Percentiles rank a stretch among this genome's conserved stretches.
phyloP scores from a whole-genome alignment of 768 basidiomycete species.

The Trametes cinnabarina region DNA sequence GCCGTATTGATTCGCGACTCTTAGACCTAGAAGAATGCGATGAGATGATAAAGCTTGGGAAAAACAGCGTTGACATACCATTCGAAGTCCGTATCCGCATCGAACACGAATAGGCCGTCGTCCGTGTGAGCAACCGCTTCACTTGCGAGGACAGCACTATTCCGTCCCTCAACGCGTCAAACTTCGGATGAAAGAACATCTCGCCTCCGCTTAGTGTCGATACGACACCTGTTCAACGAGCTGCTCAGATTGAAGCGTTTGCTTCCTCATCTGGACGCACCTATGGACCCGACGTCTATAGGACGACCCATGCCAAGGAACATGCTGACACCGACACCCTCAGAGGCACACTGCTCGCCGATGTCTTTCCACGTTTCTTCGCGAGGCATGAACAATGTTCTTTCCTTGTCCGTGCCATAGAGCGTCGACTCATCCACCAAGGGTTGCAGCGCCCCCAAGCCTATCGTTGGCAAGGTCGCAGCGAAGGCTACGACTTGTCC shows the following conservation, averaged over 20 bases:
- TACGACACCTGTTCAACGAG: conserved; percentile 49
- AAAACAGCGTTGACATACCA: conserved; percentile 51
- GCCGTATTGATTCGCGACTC: conserved; percentile 63
- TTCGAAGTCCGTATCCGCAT: conserved; percentile 83
- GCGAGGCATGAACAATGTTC: conserved; percentile 74
- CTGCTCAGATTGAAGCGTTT: background rate
- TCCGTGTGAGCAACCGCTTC: conserved; percentile 60
- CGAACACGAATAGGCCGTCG: conserved; percentile 75
- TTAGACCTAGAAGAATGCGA: conserved; percentile 47
- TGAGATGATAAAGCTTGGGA: background rate
- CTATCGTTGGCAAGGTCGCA: conserved; percentile 64
- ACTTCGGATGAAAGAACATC: conserved; percentile 90
- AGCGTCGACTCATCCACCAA: conserved; percentile 59
- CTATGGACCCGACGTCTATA: conserved; percentile 86
- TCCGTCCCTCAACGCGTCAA: conserved; percentile 66
- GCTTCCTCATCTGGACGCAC: conserved; percentile 36
- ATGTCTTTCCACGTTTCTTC: conserved; percentile 76
- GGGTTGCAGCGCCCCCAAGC: conserved; percentile 65
- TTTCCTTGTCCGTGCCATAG: conserved; percentile 86
- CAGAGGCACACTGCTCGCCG: conserved; percentile 84
- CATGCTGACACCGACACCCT: conserved; percentile 87
- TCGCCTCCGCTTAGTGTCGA: conserved; percentile 83
- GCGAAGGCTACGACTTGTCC: conserved; percentile 79
- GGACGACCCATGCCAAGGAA: conserved; percentile 80
- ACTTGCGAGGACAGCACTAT: conserved; percentile 72